Evolutionary conservation across 169 alveolate species (phyloP).

Genomic region (Sarcocystis neurona): DNA sequence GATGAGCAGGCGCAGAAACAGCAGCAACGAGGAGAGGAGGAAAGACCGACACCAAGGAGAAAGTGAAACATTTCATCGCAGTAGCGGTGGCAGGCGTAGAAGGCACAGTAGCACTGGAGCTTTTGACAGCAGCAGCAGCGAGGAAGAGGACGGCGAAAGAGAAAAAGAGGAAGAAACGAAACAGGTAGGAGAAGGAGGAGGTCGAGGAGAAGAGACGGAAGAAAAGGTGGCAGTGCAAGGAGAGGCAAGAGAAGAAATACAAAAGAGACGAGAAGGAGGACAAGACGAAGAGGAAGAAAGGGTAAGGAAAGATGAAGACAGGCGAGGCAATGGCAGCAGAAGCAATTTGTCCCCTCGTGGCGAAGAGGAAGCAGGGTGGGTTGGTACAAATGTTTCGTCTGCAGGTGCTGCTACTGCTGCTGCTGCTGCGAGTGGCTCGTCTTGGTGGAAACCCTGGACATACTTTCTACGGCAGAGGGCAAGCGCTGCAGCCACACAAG

Average conservation of each 20-base stretch:
- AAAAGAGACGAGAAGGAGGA: not conserved
- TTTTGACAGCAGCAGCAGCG: too few species aligned
- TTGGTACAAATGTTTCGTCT: not conserved
- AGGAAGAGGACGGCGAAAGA: too few species aligned
- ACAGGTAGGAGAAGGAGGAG: not conserved
- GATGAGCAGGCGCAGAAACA: too few species aligned
- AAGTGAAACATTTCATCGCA: too few species aligned
- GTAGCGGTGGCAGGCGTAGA: too few species aligned
- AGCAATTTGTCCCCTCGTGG: not conserved
- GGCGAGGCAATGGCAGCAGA: not conserved
- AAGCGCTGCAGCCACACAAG: too few species aligned
- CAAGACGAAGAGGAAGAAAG: not conserved
- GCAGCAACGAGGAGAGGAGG: too few species aligned
- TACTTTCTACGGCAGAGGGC: too few species aligned
- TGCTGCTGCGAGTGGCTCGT: not conserved
- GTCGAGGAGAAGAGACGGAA: not conserved
- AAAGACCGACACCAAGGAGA: too few species aligned
- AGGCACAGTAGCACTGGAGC: too few species aligned
- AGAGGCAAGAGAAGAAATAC: not conserved
- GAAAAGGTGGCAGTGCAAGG: not conserved
- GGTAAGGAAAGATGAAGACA: not conserved
- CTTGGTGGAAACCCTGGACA: too few species aligned
- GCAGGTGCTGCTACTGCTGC: not conserved
- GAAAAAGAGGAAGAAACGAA: too few species aligned
- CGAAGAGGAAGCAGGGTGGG: not conserved